Evolutionary conservation across 441 rosid species (phyloP).

Genomic region (Bruguiera hainesii): DNA sequence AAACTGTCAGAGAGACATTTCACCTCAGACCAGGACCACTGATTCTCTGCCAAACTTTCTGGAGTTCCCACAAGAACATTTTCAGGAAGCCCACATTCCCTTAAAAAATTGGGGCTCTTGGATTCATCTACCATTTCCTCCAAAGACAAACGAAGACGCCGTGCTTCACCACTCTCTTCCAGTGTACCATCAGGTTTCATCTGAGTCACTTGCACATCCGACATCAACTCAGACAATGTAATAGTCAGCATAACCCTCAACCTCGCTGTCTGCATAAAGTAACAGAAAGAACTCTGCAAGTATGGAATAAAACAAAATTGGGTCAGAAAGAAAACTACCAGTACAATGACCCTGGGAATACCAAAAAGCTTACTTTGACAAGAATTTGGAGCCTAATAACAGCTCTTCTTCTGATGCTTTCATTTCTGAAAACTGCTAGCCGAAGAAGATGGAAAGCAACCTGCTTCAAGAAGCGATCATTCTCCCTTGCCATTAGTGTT

Average conservation of each 20-base stretch:
- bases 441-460: slow-evolving; percentile 96
- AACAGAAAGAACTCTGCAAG: slow-evolving; percentile 82
- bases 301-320: slow-evolving; percentile 27
- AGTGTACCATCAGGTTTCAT: slow-evolving; percentile 91
- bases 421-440: slow-evolving; percentile 93
- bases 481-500: slow-evolving; percentile 97
- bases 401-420: slow-evolving; percentile 91
- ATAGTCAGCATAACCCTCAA: slow-evolving; percentile 95
- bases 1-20: slow-evolving; percentile 79
- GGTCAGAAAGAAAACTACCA: slow-evolving; percentile 17
- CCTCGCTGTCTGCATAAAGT: slow-evolving; percentile 93
- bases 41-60: slow-evolving; percentile 57
- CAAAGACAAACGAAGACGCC: slow-evolving; percentile 83
- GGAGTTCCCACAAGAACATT: slow-evolving; percentile 53
- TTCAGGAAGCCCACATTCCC: slow-evolving; percentile 85
- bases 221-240: slow-evolving; percentile 96
- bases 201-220: slow-evolving; percentile 97
- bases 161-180: slow-evolving; percentile 98
- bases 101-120: slow-evolving; percentile 57
- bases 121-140: slow-evolving; percentile 93
- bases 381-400: slow-evolving; percentile 92
- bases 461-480: slow-evolving; percentile 98
- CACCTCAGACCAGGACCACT: slow-evolving; percentile 91
- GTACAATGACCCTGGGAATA: slow-evolving; percentile 18
- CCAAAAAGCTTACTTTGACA: slow-evolving; percentile 60